Evolutionary conservation across 225 moss, liverwort and hornwort species (phyloP), one percentile per base, ranked within the genome.

Genomic region (Marchantia polymorpha): DNA sequence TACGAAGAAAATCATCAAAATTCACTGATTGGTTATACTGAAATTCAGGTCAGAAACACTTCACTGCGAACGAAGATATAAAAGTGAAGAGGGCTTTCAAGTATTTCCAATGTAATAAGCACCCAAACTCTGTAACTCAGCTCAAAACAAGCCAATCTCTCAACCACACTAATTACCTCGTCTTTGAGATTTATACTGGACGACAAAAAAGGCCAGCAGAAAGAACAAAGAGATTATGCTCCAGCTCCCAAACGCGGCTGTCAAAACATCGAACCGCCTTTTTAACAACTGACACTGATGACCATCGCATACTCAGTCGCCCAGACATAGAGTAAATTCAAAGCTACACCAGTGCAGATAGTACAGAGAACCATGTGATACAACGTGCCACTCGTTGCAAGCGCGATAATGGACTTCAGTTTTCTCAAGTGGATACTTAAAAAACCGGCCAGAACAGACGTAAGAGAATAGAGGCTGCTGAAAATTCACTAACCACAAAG

Each of bases 211-310:
- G 52, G 93, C 83, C 74, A 92, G 81, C 82, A 97, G 84, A 87
- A 97, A 97, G 79, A 92, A 87, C 79, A 93, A 83, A 77, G 96
- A 94, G 82, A 93, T 94, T 87, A 97, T 86, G 76, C 92, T 94
- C 96, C 96, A 97, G 85, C 88, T 92, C 80, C 89, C 92, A 20
- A 94, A 64, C 15, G 96, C 89, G 79, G 96, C 96, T 95, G 95
- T 78, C 61, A 79, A 85, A 78, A 25, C 80, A 19, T 66, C 64
- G 64, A 13, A 9, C 17, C 78, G 31, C 2, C 27, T 16, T 9
- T 12, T 66, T 64, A 72, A 27, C 15, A 6, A 64, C 52, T 12
- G 81, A 22, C 48, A 72, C 6, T 16, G 17, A 60, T 25, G n/a
- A 39, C 64, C 55, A 22, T 54, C 74, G 31, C 55, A 0, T 55